A percentile compares a stretch with the other conserved stretches of the same genome.
These are phyloP conservation scores for Penicillium sp. DNA, from an alignment of 2,329 filamentous ascomycete genomes.

Conservation along the genomic window DNA sequence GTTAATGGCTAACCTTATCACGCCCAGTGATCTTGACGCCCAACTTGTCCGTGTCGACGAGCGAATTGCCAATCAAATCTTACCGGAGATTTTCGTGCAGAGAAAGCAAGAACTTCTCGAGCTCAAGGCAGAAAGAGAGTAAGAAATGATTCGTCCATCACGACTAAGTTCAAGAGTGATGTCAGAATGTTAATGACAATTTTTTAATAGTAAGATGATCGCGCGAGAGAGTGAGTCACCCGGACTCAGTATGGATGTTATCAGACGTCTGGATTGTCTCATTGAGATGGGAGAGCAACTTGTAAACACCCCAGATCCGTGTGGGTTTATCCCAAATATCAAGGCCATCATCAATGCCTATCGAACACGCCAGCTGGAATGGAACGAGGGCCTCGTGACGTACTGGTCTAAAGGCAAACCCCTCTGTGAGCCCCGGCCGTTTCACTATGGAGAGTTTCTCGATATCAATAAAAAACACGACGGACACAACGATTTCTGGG, in stretches of 20 bases:
- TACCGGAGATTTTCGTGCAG: not conserved
- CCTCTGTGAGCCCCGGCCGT: slow-evolving; percentile 11
- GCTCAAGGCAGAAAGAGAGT: not conserved
- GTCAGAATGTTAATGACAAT: not conserved
- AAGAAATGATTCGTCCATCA: not conserved
- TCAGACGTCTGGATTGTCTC: not conserved
- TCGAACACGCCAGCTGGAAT: slow-evolving; percentile 1
- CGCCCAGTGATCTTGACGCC: not conserved
- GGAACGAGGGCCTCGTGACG: slow-evolving; percentile 13
- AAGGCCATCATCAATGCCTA: slow-evolving; percentile 8
- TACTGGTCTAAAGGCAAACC: slow-evolving; percentile 14
- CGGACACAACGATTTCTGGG: slow-evolving; percentile 10
- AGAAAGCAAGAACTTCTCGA: not conserved
- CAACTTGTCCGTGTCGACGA: slow-evolving; percentile 5
- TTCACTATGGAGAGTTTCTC: slow-evolving; percentile 10
- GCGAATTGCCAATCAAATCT: slow-evolving; percentile 4
- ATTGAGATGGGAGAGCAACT: not conserved
- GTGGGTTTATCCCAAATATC: not conserved
- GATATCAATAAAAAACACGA: not conserved
- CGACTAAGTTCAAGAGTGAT: not conserved
- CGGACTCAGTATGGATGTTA: slow-evolving; percentile 1
- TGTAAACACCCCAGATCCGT: not conserved
- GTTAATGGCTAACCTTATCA: not conserved
- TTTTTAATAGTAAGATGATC: not conserved
- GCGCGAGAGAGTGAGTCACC: not conserved